These are phyloP conservation scores for Pythium aquatile DNA, from an alignment of 352 stramenopile genomes.

Conservation along the genomic window DNA sequence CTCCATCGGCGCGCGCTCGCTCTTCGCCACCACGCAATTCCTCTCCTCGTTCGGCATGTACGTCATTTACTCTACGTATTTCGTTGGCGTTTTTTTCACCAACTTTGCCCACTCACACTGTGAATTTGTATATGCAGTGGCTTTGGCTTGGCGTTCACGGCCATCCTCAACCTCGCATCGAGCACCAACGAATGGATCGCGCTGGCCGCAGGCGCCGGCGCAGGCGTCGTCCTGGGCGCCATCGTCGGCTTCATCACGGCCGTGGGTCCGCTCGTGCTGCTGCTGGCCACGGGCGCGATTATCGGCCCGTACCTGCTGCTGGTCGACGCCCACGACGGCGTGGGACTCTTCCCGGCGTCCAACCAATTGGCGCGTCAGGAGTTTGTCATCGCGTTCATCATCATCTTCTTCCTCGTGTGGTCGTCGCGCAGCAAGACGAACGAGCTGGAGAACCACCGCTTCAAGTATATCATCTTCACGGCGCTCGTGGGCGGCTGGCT, in stretches of 20 bases:
- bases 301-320: constrained; percentile 75
- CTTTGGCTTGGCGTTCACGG: constrained; percentile 67
- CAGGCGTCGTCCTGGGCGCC: constrained; percentile 58
- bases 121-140: constrained; percentile 36
- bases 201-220: constrained; percentile 55
- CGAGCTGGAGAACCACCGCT: constrained; percentile 86
- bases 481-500: constrained; percentile 74
- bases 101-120: background rate
- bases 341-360: constrained; percentile 63
- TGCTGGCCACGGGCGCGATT: constrained; percentile 64
- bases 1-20: constrained; percentile 77
- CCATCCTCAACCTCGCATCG: constrained; percentile 50
- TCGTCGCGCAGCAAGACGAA: constrained; percentile 71
- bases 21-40: constrained; percentile 83
- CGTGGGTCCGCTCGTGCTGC: constrained; percentile 65
- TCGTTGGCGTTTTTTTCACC: background rate
- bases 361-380: constrained; percentile 83
- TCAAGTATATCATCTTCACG: constrained; percentile 88
- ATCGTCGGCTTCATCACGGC: constrained; percentile 77
- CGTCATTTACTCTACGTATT: constrained; percentile 24
- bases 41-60: constrained; percentile 84
- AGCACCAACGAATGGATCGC: constrained; percentile 80
- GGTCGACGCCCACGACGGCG: constrained; percentile 68
- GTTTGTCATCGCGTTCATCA: constrained; percentile 85
- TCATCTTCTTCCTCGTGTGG: constrained; percentile 87